These are phyloP conservation scores for Chaetomidium leptoderma DNA, from an alignment of 495 filamentous ascomycete genomes.

Conservation along the genomic window DNA sequence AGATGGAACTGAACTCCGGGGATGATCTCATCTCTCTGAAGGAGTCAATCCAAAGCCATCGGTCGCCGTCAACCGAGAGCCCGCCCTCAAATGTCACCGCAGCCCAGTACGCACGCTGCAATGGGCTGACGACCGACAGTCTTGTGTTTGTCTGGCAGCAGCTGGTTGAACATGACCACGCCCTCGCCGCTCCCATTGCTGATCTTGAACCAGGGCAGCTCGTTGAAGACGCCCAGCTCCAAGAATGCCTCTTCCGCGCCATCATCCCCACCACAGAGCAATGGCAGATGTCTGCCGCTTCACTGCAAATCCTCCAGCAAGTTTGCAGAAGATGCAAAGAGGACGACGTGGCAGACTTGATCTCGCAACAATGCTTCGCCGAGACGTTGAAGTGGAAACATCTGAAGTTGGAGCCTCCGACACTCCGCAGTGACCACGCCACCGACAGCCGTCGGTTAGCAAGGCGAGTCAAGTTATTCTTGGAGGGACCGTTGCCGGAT, in stretches of 20 bases:
- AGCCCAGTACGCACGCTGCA: constrained; percentile 42
- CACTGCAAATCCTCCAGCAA: constrained; percentile 25
- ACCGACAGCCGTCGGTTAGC: constrained; percentile 39
- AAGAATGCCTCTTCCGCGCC: constrained; percentile 24
- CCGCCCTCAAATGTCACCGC: constrained; percentile 11
- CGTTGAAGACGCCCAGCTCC: constrained; percentile 16
- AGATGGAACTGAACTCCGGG: constrained; percentile 25
- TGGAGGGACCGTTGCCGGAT: constrained; percentile 32
- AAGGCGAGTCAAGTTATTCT: constrained; percentile 30
- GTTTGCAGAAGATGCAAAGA: constrained; percentile 19
- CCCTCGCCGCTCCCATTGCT: constrained; percentile 19
- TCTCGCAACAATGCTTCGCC: constrained; percentile 18
- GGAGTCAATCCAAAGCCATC: constrained; percentile 14
- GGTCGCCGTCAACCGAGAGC: constrained; percentile 2
- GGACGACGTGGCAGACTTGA: constrained; percentile 10
- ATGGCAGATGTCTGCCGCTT: constrained; percentile 15
- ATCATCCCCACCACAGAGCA: constrained; percentile 22
- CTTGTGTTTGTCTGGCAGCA: constrained; percentile 17
- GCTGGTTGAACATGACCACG: constrained; percentile 11
- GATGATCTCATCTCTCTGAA: constrained; percentile 20
- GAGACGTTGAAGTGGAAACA: constrained; percentile 13
- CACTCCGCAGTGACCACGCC: constrained; percentile 49
- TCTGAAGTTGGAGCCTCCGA: constrained; percentile 50
- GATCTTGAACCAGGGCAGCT: constrained; percentile 15
- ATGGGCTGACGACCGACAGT: constrained; percentile 38